These are phyloP conservation scores for Leccinum aurantiacum DNA, from an alignment of 768 basidiomycete genomes.

Conservation along the genomic window DNA sequence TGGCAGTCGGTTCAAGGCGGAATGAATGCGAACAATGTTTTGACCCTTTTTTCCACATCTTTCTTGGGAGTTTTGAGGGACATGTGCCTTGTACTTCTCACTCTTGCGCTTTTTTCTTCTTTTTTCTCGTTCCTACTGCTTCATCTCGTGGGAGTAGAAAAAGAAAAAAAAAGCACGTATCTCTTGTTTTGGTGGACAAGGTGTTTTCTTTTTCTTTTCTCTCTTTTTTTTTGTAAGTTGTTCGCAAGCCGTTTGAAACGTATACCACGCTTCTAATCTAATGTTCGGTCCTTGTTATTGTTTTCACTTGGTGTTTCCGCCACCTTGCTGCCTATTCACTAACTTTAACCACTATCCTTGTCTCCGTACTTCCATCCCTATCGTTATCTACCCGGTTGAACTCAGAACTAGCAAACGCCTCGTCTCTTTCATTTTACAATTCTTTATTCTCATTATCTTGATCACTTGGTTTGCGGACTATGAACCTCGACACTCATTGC, in stretches of 20 bases:
- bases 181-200: constrained; percentile 9
- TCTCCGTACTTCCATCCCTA: constrained; percentile 8
- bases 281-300: constrained; percentile 2
- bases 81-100: constrained; percentile 5
- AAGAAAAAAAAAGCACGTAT: background rate
- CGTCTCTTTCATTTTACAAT: background rate
- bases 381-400: constrained; percentile 1
- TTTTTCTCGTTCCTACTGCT: constrained; percentile 8
- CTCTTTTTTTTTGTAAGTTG: constrained; percentile 1
- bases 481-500: constrained; percentile 15
- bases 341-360: background rate
- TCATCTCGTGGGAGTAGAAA: constrained; percentile 11
- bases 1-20: constrained; percentile 49
- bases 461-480: constrained; percentile 3
- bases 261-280: constrained; percentile 22
- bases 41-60: background rate
- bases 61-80: constrained; percentile 11
- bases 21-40: constrained; percentile 25
- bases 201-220: background rate
- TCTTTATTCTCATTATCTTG: background rate
- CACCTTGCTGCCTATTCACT: background rate
- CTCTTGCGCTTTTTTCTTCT: background rate
- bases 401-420: constrained; percentile 12
- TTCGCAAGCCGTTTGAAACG: constrained; percentile 10
- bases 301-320: background rate